phyloP scores from a whole-genome alignment of 1,284 basidiomycete genomes.

The Marasmius fiardii region DNA sequence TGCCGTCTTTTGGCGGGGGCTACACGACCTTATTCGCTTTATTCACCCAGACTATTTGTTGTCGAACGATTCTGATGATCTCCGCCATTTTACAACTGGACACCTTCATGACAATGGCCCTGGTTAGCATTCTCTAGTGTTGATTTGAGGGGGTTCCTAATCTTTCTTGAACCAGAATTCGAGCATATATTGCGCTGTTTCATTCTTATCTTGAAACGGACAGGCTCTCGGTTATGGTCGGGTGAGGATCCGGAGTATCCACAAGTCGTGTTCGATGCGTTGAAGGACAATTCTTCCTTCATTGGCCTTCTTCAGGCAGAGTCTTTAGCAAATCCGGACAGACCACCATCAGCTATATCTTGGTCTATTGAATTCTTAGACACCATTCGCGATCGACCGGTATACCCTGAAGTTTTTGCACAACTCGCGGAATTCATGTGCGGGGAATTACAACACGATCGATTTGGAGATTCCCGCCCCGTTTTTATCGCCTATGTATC shows the following conservation, averaged over 20 bases:
- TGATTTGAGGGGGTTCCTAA: background rate
- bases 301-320: constrained; percentile 42
- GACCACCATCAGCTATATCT: constrained; percentile 41
- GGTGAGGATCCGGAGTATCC: constrained; percentile 68
- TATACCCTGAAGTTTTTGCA: constrained; percentile 67
- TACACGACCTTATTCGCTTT: constrained; percentile 45
- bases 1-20: constrained; percentile 52
- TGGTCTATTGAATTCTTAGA: constrained; percentile 59
- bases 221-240: constrained; percentile 59
- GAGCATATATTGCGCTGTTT: constrained; percentile 58
- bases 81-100: constrained; percentile 50
- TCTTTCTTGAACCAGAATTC: constrained; percentile 49
- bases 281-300: constrained; percentile 75
- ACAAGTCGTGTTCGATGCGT: constrained; percentile 73
- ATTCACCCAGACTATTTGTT: constrained; percentile 47
- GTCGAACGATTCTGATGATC: constrained; percentile 33
- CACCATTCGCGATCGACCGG: constrained; percentile 45
- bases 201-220: constrained; percentile 48
- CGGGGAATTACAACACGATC: constrained; percentile 75
- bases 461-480: constrained; percentile 57
- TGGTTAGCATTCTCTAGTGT: constrained; percentile 46
- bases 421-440: constrained; percentile 69
- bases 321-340: constrained; percentile 27
- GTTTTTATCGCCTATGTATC: constrained; percentile 56
- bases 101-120: constrained; percentile 62